Percentiles rank a stretch among this genome's conserved stretches.
phyloP scores from a whole-genome alignment of 164 flowering plant species.

The Santalum album region DNA sequence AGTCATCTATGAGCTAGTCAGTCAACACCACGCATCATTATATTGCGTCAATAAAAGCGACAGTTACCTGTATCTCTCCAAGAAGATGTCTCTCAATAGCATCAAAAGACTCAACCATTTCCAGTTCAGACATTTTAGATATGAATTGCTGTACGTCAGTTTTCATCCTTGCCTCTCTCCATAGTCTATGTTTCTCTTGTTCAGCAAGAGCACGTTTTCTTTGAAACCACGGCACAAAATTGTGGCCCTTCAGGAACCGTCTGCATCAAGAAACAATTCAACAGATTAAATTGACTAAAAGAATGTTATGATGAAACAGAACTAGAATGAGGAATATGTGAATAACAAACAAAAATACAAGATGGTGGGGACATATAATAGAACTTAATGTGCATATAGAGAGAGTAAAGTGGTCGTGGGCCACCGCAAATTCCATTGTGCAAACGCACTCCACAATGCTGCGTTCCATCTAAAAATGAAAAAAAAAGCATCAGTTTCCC shows the following conservation, averaged over 20 bases:
- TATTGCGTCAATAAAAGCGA: too few relatives aligned
- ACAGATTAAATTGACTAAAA: slow-evolving; percentile 1
- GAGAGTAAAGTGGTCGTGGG: too few relatives aligned
- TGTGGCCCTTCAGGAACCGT: slow-evolving; percentile 78
- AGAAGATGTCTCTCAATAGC: slow-evolving; percentile 71
- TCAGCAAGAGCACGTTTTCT: slow-evolving; percentile 85
- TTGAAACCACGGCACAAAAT: slow-evolving; percentile 93
- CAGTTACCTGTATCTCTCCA: slow-evolving; percentile 64
- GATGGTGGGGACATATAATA: too few relatives aligned
- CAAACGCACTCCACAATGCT: too few relatives aligned
- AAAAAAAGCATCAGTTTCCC: too few relatives aligned
- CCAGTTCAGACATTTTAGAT: slow-evolving; percentile 76
- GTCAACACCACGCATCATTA: too few relatives aligned
- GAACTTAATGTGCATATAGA: too few relatives aligned
- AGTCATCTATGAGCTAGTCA: too few relatives aligned
- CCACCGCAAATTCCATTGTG: too few relatives aligned
- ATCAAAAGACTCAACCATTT: slow-evolving; percentile 83
- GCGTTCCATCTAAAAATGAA: too few relatives aligned
- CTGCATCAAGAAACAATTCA: slow-evolving; percentile 24
- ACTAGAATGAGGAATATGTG: too few relatives aligned
- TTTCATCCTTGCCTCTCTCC: slow-evolving; percentile 88
- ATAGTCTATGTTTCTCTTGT: slow-evolving; percentile 76
- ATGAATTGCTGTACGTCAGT: slow-evolving; percentile 57
- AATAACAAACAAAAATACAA: too few relatives aligned
- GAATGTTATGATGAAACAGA: background rate